Conservation (phyloP, 192 early-diverging fungal species). For the Gorgonomyces haynaldii region DNA sequence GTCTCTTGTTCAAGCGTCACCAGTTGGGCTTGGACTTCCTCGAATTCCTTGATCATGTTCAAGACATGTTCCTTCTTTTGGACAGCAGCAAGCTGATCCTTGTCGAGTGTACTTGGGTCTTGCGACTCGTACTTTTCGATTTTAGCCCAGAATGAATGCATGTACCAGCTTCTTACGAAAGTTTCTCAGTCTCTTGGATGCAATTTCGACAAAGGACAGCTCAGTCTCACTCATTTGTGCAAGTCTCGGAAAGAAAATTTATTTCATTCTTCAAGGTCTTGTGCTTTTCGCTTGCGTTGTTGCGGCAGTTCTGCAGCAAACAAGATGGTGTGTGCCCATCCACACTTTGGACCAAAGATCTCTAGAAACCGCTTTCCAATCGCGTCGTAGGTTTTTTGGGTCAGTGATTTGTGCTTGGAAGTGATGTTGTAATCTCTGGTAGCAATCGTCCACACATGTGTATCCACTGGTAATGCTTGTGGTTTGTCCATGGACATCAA, state of each 20-base stretch:
- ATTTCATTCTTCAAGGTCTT: neutral
- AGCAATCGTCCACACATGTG: constrained; percentile 92
- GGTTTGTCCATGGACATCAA: constrained; percentile 84
- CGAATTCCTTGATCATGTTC: constrained; percentile 29
- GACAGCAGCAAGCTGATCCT: constrained; percentile 34
- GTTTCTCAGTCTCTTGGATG: constrained; percentile 3
- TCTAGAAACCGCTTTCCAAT: constrained; percentile 60
- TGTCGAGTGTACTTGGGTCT: constrained; percentile 20
- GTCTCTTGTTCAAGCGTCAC: constrained; percentile 22
- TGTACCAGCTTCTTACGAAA: constrained; percentile 8
- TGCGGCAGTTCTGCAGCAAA: constrained; percentile 6
- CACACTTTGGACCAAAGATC: constrained; percentile 68
- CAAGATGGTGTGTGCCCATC: constrained; percentile 30
- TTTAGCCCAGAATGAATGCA: constrained; percentile 19
- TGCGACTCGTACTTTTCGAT: constrained; percentile 30
- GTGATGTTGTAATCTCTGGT: constrained; percentile 55
- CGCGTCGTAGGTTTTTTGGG: constrained; percentile 48
- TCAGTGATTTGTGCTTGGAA: constrained; percentile 52
- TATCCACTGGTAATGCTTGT: constrained; percentile 66
- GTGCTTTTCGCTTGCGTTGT: neutral
- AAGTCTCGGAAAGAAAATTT: neutral
- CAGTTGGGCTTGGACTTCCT: constrained; percentile 28
- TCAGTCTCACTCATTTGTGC: too few relatives aligned
- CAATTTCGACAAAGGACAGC: constrained; percentile 2
- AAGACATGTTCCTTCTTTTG: constrained; percentile 28